A percentile compares a stretch with the other conserved stretches of the same genome.
Conservation (phyloP, 768 basidiomycete genomes). For the Aureoboletus auriporus region DNA sequence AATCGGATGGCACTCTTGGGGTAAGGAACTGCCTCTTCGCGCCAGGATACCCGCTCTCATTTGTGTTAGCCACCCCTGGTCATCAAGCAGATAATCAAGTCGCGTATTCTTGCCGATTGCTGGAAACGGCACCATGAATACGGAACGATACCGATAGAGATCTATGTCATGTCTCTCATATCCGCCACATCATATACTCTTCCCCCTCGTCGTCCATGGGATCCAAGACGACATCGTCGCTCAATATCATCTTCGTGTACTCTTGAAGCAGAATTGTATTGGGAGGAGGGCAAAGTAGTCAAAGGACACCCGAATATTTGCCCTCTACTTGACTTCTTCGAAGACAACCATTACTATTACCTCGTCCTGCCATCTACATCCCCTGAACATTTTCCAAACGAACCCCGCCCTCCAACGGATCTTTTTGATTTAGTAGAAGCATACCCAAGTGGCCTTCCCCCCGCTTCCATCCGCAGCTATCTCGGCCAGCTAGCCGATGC, state of each 20-base stretch:
- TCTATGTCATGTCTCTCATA: conserved; percentile 89
- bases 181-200: conserved; percentile 77
- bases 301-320: conserved; percentile 96
- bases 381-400: conserved; percentile 50
- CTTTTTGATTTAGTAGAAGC: conserved; percentile 94
- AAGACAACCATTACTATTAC: conserved; percentile 95
- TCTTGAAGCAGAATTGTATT: conserved; percentile 32
- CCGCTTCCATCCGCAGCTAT: conserved; percentile 72
- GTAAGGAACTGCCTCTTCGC: conserved; percentile 45
- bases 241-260: conserved; percentile 19
- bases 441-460: conserved; percentile 80
- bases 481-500: conserved; percentile 95
- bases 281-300: conserved; percentile 67
- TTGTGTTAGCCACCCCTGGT: conserved; percentile 71
- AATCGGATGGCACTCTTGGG: conserved; percentile 71
- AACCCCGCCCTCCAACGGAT: conserved; percentile 65
- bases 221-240: conserved; percentile 52
- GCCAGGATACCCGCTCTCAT: conserved; percentile 4
- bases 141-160: conserved; percentile 98
- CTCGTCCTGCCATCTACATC: conserved; percentile 80
- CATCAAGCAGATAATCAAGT: conserved; percentile 98
- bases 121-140: conserved; percentile 97
- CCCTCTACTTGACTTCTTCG: conserved; percentile 93
- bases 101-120: conserved; percentile 96
- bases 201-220: conserved; percentile 79